Conservation (phyloP, 352 stramenopile genomes). For the Phytophthora fragariae region DNA sequence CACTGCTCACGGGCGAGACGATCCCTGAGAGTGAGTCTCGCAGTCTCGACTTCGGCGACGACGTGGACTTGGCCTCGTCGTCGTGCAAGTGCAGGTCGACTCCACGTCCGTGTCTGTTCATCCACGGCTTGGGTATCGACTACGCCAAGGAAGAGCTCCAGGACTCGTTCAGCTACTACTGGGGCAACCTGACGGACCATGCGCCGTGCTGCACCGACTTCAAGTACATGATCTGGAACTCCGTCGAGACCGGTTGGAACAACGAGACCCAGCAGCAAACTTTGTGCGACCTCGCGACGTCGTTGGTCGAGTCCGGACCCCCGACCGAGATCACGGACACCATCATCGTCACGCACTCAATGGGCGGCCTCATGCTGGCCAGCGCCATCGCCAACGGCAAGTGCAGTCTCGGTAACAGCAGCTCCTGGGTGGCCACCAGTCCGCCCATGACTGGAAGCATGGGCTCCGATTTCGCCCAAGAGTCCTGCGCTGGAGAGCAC, state of each 20-base stretch:
- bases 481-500: constrained; percentile 39
- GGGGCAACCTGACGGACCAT: constrained; percentile 46
- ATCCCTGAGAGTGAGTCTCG: constrained; percentile 28
- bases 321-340: constrained; percentile 44
- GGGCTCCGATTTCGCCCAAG: constrained; percentile 53
- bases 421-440: constrained; percentile 52
- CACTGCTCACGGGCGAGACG: constrained; percentile 40
- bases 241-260: constrained; percentile 39
- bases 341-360: constrained; percentile 60
- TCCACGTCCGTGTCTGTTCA: constrained; percentile 55
- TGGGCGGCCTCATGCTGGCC: constrained; percentile 52
- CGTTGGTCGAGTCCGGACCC: constrained; percentile 28
- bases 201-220: constrained; percentile 57
- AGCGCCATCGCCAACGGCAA: constrained; percentile 49
- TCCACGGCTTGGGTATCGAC: constrained; percentile 47
- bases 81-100: constrained; percentile 41
- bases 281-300: constrained; percentile 40
- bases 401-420: constrained; percentile 49
- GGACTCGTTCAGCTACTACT: constrained; percentile 45
- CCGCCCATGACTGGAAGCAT: constrained; percentile 57
- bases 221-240: constrained; percentile 60
- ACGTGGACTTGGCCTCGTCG: constrained; percentile 18
- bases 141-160: constrained; percentile 30
- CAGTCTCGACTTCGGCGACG: constrained; percentile 8
- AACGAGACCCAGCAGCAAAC: constrained; percentile 49